Evolutionary conservation across 192 early-diverging fungal species (phyloP), one percentile per base, ranked within the genome.

Genomic region (Backusella psychrophila): DNA sequence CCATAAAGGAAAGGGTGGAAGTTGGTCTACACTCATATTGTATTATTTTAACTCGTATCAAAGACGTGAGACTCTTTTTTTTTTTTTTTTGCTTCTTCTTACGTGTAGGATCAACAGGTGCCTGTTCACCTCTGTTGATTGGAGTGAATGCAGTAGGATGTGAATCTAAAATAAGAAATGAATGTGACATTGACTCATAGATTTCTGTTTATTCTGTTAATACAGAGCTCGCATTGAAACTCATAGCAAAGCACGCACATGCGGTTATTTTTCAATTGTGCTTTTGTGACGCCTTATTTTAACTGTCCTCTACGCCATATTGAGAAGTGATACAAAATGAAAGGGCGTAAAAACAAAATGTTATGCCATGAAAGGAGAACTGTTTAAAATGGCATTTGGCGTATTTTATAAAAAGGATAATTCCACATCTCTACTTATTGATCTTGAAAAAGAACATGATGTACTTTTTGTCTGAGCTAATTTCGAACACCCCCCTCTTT

Each of bases 1-100:
- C 77, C 77, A 78, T 33, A 78, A 26, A 9, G 77, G 77, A 15
- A 73, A 74, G 11, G 77, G 70, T 31, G 77, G 77, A 17, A 77
- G 41, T 59, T 65, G 56, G 21, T 56, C 68, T 72, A 41, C 56
- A 33, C 49, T 31, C 59, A 53, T 52, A 17, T 41, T 74, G 12
- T 74, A 35, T 74, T 66, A 23, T 56, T 23, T 21, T 56, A 9
- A n/a, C 53, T 56, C 53, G 9, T 23, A 26, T 71, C 39, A 6
- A 56, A 63, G 3, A 11, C 23, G 26, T 63, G 21, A 11, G 9
- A n/a, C 7, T 33, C 0, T 33, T 33, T 3, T 33, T 33, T 33
- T 31, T 31, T 31, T 31, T 31, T 31, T 1, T 31, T 31, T 31
- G 19, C 21, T 53, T n/a, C n/a, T 63, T 63, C 56, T 63, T 63